Base-by-base conservation (phyloP, 805 yeast species). In the Ogataea naganishii region DNA sequence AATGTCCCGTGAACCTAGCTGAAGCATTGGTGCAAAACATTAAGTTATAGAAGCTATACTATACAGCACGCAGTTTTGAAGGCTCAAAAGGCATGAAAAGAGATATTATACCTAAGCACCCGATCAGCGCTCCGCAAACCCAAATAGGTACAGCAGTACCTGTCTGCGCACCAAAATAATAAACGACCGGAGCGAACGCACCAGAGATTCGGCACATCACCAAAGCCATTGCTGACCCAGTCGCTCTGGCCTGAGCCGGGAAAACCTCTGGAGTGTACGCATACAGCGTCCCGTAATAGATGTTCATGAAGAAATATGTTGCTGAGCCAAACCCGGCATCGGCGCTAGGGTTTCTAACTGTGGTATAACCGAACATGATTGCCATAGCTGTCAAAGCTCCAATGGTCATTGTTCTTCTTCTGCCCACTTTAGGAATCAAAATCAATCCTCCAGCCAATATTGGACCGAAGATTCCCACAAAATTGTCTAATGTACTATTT, bases 261-360 rank as follows among this genome's bases (percentile, higher is more conserved):
- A 76, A 64, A 15, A 72, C 69, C 44, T 76, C 80, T 0, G 82
- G 83, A 3, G 81, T 74, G 44, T 72, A 75, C 4, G 81, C 82
- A 43, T 73, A 76, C 14, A 76, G 51, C 14, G 70, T 67, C 4
- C 75, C 79, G 46, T 71, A 75, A 44, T 70, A 70, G 33, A 72
- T 58, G 48, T 64, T 59, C 34, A 64, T 43, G 33, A 60, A 58
- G 46, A 65, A 50, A 36, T 69, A 72, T 13, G 78, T 70, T 20
- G 67, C 66, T 9, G 68, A 51, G 20, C 62, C 56, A 29, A 65
- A 58, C 5, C 64, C 69, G 27, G 77, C 73, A 46, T 72, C 73
- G 56, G 63, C 72, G 5, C 65, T 54, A 26, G 70, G 57, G 1
- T 75, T 64, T 47, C 67, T 64, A 10, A 75, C 76, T 3, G 77